Percentiles rank a stretch among this genome's conserved stretches.
Evolutionary conservation across 257 asterid genomes (phyloP).

Genomic region (Solanum etuberosum): DNA sequence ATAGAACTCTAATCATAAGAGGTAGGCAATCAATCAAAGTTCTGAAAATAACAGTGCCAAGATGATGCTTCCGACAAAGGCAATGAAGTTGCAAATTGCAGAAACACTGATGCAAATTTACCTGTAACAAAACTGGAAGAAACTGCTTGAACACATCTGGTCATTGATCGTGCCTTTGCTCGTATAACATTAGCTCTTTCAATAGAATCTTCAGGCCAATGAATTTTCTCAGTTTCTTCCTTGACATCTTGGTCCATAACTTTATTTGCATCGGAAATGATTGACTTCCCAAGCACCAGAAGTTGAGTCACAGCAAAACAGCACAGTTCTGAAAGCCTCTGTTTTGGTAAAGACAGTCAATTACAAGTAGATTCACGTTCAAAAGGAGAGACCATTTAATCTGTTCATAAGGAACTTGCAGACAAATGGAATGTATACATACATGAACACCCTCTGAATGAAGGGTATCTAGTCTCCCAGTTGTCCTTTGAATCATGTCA

Average conservation of each 20-base stretch:
- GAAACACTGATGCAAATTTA: slow-evolving; percentile 11
- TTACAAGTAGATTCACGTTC: not conserved
- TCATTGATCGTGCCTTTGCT: slow-evolving; percentile 45
- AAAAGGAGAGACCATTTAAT: not conserved
- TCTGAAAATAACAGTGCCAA: not conserved
- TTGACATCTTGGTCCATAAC: slow-evolving; percentile 37
- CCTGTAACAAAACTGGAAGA: slow-evolving; percentile 74
- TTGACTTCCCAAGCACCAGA: slow-evolving; percentile 72
- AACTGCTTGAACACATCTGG: slow-evolving; percentile 60
- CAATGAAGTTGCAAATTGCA: not conserved
- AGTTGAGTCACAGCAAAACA: slow-evolving; percentile 80
- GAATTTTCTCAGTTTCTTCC: slow-evolving; percentile 47
- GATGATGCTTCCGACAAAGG: not conserved
- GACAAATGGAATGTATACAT: slow-evolving; percentile 15
- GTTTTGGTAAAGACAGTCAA: slow-evolving; percentile 9
- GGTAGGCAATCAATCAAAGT: not conserved
- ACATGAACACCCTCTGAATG: slow-evolving; percentile 99
- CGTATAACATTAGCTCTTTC: slow-evolving; percentile 77
- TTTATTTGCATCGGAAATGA: slow-evolving; percentile 50
- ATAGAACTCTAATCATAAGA: not conserved
- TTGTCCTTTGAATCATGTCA: slow-evolving; percentile 65
- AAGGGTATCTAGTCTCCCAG: slow-evolving; percentile 85
- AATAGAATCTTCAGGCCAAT: slow-evolving; percentile 84
- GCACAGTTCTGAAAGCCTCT: slow-evolving; percentile 96
- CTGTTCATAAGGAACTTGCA: not conserved